Conservation (phyloP, 441 rosid genomes). For the Viola pubescens region DNA sequence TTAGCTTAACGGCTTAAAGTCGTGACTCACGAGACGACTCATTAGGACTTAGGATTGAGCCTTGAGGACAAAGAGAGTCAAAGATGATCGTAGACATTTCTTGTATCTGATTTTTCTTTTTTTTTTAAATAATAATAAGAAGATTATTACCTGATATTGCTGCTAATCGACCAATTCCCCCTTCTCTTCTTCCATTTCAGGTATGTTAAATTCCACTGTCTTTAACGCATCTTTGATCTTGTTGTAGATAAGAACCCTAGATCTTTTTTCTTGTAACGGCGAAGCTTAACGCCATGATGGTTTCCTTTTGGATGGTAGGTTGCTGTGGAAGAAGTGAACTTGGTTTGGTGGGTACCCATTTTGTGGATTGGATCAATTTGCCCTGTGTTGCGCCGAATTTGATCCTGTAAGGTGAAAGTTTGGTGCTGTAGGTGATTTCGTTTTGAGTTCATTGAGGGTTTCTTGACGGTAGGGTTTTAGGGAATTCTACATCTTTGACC, state of each 20-base stretch:
- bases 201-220: slow-evolving; percentile 17
- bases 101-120: slow-evolving; percentile 11
- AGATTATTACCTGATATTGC: too few species aligned
- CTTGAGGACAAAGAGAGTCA: slow-evolving; percentile 10
- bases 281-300: neutral
- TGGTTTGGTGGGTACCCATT: slow-evolving; percentile 4
- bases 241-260: slow-evolving; percentile 25
- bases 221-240: slow-evolving; percentile 1
- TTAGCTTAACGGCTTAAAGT: too few species aligned
- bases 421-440: slow-evolving; percentile 17
- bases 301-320: slow-evolving; percentile 4
- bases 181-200: slow-evolving; percentile 13
- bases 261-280: slow-evolving; percentile 15
- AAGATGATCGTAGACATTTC: neutral
- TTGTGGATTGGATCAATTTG: too few species aligned
- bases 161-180: slow-evolving; percentile 9
- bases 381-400: slow-evolving; percentile 11
- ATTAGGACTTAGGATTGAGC: too few species aligned
- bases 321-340: slow-evolving; percentile 18
- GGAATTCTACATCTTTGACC: slow-evolving; percentile 7
- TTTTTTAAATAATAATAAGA: slow-evolving; percentile 3
- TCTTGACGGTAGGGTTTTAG: slow-evolving; percentile 29
- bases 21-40: too few species aligned
- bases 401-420: slow-evolving; percentile 17
- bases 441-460: slow-evolving; percentile 17